Conservation (phyloP, 139 green algal species). For the Zygnema circumcarinatum region DNA sequence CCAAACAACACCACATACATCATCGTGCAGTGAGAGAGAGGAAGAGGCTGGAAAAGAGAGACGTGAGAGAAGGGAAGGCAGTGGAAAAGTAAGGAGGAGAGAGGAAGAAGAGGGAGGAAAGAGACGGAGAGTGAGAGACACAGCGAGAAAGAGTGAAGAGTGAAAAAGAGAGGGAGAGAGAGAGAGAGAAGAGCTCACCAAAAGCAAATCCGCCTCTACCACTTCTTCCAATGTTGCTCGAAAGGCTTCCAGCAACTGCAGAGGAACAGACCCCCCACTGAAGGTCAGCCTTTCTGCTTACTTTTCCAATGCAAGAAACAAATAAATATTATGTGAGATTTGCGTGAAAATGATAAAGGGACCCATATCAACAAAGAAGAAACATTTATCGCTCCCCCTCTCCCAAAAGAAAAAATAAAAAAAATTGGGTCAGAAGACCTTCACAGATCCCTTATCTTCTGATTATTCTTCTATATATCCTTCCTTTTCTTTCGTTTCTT, state of each 20-base stretch:
- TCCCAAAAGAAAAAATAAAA: too few species aligned
- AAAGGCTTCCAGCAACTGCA: constrained; percentile 77
- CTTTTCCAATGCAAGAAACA: background rate
- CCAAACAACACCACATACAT: background rate
- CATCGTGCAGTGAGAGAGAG: background rate
- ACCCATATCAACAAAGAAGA: too few species aligned
- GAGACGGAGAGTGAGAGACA: background rate
- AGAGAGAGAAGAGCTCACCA: constrained; percentile 39
- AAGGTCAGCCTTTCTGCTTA: background rate
- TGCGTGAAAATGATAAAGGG: too few species aligned
- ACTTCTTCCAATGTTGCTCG: constrained; percentile 80
- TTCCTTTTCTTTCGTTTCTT: too few species aligned
- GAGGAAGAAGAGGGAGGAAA: background rate
- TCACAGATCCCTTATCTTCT: too few species aligned
- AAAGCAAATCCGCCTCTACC: constrained; percentile 71
- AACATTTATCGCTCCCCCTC: too few species aligned
- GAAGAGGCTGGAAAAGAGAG: too few species aligned
- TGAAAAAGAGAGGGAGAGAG: background rate
- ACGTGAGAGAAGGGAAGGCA: too few species aligned
- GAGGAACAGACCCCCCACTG: background rate
- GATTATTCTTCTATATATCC: too few species aligned
- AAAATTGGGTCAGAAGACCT: too few species aligned
- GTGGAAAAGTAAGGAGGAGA: background rate
- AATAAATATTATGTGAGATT: too few species aligned
- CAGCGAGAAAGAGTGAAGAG: too few species aligned